These are phyloP conservation scores for Diplodia scrobiculata DNA, from an alignment of 2,329 filamentous ascomycete genomes.

Conservation along the genomic window DNA sequence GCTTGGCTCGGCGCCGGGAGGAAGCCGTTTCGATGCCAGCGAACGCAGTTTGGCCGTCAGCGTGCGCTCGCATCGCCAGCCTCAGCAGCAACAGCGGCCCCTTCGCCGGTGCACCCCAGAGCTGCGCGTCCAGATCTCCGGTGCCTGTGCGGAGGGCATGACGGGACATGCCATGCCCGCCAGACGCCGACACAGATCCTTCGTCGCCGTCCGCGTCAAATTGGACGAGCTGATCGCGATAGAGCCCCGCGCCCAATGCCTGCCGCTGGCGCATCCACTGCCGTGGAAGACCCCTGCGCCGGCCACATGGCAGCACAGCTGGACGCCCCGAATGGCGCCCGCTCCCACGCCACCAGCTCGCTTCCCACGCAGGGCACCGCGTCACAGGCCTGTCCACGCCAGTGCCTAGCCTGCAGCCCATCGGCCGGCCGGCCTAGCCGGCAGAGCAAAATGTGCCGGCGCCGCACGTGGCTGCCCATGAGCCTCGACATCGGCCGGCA, in stretches of 20 bases:
- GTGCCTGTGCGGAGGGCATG: constrained; percentile 12
- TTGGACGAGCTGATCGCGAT: constrained; percentile 23
- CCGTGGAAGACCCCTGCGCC: constrained; percentile 24
- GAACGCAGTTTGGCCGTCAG: background rate
- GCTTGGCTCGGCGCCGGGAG: constrained; percentile 26
- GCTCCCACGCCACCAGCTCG: constrained; percentile 20
- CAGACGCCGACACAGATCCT: constrained; percentile 23
- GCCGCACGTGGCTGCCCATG: constrained; percentile 19
- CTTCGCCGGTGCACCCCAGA: constrained; percentile 16
- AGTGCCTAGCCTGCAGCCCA: background rate
- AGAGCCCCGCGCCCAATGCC: constrained; percentile 18
- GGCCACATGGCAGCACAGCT: constrained; percentile 24
- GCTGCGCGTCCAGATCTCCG: constrained; percentile 24
- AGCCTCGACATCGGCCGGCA: constrained; percentile 25
- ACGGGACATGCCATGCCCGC: constrained; percentile 20
- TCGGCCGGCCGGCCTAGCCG: constrained; percentile 23
- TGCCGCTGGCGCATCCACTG: constrained; percentile 21
- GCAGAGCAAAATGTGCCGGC: constrained; percentile 8
- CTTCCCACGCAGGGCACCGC: constrained; percentile 19
- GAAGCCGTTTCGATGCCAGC: constrained; percentile 26
- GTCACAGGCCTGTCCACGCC: constrained; percentile 13
- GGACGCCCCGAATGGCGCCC: constrained; percentile 14
- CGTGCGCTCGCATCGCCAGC: background rate
- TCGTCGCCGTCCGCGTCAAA: constrained; percentile 19
- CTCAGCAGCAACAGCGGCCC: constrained; percentile 17